These are phyloP conservation scores for Lodderomyces elongisporus DNA, from an alignment of 1,139 yeast genomes.

Conservation along the genomic window DNA sequence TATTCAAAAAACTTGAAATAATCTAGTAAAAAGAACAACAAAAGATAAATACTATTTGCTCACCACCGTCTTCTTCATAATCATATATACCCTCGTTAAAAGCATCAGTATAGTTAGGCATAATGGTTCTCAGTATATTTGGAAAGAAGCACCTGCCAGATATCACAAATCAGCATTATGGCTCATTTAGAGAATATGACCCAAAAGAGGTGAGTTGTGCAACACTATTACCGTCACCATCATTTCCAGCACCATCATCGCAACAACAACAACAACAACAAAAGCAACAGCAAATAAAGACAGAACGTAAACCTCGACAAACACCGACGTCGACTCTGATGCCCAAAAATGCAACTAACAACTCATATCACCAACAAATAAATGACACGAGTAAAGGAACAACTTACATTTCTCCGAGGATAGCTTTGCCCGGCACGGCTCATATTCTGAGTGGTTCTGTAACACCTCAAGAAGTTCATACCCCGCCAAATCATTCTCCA, in stretches of 20 bases:
- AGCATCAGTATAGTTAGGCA: too few relatives aligned
- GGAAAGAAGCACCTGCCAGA: conserved; percentile 2
- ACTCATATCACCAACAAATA: neutral
- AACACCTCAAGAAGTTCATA: neutral
- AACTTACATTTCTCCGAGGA: conserved; percentile 6
- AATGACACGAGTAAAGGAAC: conserved; percentile 6
- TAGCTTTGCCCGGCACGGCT: conserved; percentile 3
- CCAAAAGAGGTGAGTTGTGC: too few relatives aligned
- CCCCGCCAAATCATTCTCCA: too few relatives aligned
- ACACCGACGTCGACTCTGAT: too few relatives aligned
- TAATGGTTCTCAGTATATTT: conserved; percentile 7
- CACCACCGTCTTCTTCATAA: too few relatives aligned
- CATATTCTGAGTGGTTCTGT: neutral
- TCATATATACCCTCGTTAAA: too few relatives aligned
- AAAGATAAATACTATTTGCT: too few relatives aligned
- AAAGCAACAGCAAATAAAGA: conserved; percentile 1
- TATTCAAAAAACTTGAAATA: too few relatives aligned
- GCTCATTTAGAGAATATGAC: too few relatives aligned
- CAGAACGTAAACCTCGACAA: neutral
- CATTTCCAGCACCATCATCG: conserved; percentile 2
- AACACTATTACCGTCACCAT: conserved; percentile 2
- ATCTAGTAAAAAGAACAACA: too few relatives aligned
- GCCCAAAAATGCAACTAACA: too few relatives aligned
- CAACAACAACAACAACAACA: conserved; percentile 1
- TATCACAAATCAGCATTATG: too few relatives aligned